Base-by-base conservation (phyloP, 176 grass and related monocot genomes). In the Oryza australiensis region DNA sequence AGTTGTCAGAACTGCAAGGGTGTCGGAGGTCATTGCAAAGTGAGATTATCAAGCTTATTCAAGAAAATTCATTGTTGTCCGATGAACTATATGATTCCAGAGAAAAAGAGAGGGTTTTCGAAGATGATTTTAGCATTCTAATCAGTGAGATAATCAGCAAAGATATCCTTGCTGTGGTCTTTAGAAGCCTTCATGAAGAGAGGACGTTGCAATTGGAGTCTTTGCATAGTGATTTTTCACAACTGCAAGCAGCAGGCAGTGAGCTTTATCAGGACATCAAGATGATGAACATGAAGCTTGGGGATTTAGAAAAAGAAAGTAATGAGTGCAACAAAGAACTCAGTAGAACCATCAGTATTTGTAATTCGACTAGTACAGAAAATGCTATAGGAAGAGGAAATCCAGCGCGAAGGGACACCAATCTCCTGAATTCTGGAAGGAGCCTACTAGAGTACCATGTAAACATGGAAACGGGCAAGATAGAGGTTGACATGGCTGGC, bases 1-100 rank as follows among this genome's bases (percentile, higher is more conserved):
- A 91, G 76, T 29, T 95, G 38, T 89, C 93, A 15, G 93, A 95
- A 64, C 78, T 99, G 74, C 93, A 95, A 70, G 87, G 91, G 7
- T 89, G 83, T 40, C 89, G 89, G 57, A 74, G 80, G 59, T 86
- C 87, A 76, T 65, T 94, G 74, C 93, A 99, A 76, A 88, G 45
- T 26, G 90, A 95, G 67, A 91, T 90, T 12, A 70, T 77, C 72
- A 95, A 85, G 83, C 66, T 99, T 26, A 81, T 82, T 40, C 79
- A 95, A 60, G 87, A 91, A 13, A 99, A 99, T 64, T 89, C 85
- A 1, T 80, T 83, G 35, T 33, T 99, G 12, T 90, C 89, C 20
- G 87, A 87, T 76, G 82, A 86, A 73, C 45, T 93, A 42, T 68
- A 41, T 73, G 78, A 86, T 62, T 88, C 83, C 74, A 91, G 63